Percentiles rank a stretch among this genome's conserved stretches.
These are phyloP conservation scores for Carex arenaria DNA, from an alignment of 202 grass and related monocot genomes.

Conservation along the genomic window DNA sequence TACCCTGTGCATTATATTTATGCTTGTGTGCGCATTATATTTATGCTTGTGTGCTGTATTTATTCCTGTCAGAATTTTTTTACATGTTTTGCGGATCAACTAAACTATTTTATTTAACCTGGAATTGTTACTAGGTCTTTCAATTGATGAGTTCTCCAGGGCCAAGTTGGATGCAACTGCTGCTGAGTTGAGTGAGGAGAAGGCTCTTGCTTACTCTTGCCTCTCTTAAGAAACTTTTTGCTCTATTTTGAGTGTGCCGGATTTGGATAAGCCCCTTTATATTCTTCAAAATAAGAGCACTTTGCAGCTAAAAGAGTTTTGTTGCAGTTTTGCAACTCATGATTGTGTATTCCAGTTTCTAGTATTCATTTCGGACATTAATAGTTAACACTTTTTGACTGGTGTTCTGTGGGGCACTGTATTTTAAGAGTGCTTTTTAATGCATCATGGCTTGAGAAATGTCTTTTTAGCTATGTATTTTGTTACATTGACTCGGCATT, in stretches of 20 bases:
- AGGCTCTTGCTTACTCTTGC: conserved; percentile 87
- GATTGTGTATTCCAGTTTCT: conserved; percentile 20
- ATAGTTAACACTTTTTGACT: conserved; percentile 41
- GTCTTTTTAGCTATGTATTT: neutral
- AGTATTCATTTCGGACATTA: conserved; percentile 34
- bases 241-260: neutral
- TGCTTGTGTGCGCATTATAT: neutral
- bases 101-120: neutral
- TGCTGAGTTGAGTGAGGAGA: conserved; percentile 80
- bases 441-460: neutral
- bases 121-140: conserved; percentile 42
- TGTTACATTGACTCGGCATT: neutral
- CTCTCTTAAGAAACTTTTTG: conserved; percentile 42
- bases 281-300: conserved; percentile 79
- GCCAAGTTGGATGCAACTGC: conserved; percentile 91
- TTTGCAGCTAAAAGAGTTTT: conserved; percentile 16
- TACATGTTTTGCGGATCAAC: neutral
- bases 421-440: neutral
- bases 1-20: neutral
- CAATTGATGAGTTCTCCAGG: conserved; percentile 85
- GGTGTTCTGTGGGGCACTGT: conserved; percentile 28
- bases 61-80: neutral
- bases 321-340: conserved; percentile 18
- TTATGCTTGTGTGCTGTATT: neutral
- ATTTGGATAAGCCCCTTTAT: conserved; percentile 23